Evolutionary conservation across 208 protist genomes (phyloP).

Genomic region (Leishmania gerbilli): DNA sequence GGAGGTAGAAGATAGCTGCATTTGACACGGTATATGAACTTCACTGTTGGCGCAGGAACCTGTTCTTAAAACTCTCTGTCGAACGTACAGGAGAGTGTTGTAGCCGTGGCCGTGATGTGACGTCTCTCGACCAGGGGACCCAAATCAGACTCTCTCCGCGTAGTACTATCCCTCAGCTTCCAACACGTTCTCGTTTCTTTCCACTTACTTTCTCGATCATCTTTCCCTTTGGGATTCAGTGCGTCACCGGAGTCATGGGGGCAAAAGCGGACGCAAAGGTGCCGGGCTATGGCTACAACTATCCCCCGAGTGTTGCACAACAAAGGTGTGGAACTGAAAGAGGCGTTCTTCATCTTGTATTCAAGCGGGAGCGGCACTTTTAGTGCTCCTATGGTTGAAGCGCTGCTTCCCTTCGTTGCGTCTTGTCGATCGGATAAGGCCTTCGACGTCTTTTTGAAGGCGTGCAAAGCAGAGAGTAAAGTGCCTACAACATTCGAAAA

Average conservation of each 20-base stretch:
- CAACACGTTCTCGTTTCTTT: not conserved
- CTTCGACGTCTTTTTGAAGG: slow-evolving; percentile 38
- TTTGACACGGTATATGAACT: not conserved
- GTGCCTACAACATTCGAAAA: slow-evolving; percentile 61
- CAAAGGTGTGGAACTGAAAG: slow-evolving; percentile 63
- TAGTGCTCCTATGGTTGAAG: slow-evolving; percentile 36
- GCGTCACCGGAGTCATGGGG: not conserved
- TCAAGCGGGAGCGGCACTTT: slow-evolving; percentile 45
- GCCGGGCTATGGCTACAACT: not conserved
- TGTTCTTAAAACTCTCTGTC: not conserved
- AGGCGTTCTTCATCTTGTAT: slow-evolving; percentile 60
- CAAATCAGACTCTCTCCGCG: not conserved
- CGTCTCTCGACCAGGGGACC: not conserved
- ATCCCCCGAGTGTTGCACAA: slow-evolving; percentile 39
- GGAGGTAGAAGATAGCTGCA: not conserved
- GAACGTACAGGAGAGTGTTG: not conserved
- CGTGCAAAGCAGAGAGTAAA: slow-evolving; percentile 34
- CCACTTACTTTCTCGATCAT: slow-evolving; percentile 16
- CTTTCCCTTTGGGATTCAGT: not conserved
- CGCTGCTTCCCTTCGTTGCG: slow-evolving; percentile 32
- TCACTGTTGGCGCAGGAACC: not conserved
- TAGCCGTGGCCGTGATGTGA: not conserved
- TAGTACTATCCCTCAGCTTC: not conserved
- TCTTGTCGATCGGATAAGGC: slow-evolving; percentile 29
- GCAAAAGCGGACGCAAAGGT: not conserved